phyloP scores from a whole-genome alignment of 1,284 basidiomycete genomes.

The Boletus smithii region DNA sequence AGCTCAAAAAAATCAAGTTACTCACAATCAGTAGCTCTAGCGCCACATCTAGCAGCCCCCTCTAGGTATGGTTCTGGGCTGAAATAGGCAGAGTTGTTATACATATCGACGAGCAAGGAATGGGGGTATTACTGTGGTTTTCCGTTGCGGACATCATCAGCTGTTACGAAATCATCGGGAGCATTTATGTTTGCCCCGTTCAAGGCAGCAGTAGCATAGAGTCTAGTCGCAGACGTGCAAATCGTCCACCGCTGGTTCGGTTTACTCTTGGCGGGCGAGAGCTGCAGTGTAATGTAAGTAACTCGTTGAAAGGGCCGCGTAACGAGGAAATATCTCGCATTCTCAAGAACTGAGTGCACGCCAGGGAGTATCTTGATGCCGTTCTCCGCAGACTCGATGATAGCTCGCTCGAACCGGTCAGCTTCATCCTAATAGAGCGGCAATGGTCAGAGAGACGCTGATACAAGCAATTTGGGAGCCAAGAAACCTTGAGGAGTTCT shows the following conservation, averaged over 20 bases:
- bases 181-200: constrained; percentile 48
- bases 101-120: constrained; percentile 9
- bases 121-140: constrained; percentile 65
- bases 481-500: constrained; percentile 59
- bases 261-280: constrained; percentile 41
- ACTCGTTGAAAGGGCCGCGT: not conserved
- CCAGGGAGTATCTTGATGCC: constrained; percentile 67
- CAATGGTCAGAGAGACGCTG: not conserved
- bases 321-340: constrained; percentile 36
- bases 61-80: constrained; percentile 85
- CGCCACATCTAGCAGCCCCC: constrained; percentile 61
- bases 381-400: constrained; percentile 52
- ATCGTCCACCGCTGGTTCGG: constrained; percentile 64
- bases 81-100: constrained; percentile 30
- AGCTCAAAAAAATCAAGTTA: constrained; percentile 3
- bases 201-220: constrained; percentile 56
- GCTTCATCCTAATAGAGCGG: constrained; percentile 50
- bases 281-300: constrained; percentile 33
- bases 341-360: constrained; percentile 49
- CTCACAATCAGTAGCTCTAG: constrained; percentile 58
- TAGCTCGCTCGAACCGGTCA: constrained; percentile 63
- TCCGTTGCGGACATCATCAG: constrained; percentile 75
- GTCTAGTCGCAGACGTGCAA: constrained; percentile 64
- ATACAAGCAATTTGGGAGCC: not conserved
- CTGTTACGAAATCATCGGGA: constrained; percentile 69